A percentile compares a stretch with the other conserved stretches of the same genome.
Conservation (phyloP, 495 filamentous ascomycete genomes). For the Clavariopsis aquatica region DNA sequence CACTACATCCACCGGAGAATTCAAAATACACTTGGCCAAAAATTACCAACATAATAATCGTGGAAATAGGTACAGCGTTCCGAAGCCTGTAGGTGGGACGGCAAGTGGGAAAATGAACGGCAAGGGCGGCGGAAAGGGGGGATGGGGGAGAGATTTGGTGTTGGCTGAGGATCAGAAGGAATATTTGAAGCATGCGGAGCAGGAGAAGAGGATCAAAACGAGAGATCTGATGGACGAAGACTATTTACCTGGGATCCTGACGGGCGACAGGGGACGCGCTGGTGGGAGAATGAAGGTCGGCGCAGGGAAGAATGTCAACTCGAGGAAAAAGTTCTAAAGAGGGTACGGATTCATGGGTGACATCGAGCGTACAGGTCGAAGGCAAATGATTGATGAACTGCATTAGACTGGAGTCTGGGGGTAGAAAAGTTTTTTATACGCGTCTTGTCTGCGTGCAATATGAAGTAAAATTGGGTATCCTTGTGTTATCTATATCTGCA, state of each 20-base stretch:
- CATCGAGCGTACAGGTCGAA: neutral
- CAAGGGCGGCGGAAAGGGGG: slow-evolving; percentile 77
- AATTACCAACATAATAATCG: slow-evolving; percentile 96
- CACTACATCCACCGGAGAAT: slow-evolving; percentile 75
- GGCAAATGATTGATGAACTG: neutral
- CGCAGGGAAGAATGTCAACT: slow-evolving; percentile 83
- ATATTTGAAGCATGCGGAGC: slow-evolving; percentile 64
- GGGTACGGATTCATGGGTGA: neutral
- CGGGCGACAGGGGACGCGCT: slow-evolving; percentile 65
- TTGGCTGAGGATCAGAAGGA: slow-evolving; percentile 97
- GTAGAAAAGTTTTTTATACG: neutral
- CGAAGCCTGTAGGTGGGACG: slow-evolving; percentile 81
- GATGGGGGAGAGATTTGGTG: slow-evolving; percentile 81
- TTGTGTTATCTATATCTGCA: neutral
- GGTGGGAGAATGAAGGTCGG: slow-evolving; percentile 76
- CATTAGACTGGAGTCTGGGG: slow-evolving; percentile 17
- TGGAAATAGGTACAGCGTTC: slow-evolving; percentile 85
- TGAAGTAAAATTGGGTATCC: slow-evolving; percentile 14
- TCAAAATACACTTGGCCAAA: slow-evolving; percentile 85
- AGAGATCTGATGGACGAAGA: slow-evolving; percentile 93
- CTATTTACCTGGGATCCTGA: slow-evolving; percentile 77
- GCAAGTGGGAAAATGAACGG: slow-evolving; percentile 64
- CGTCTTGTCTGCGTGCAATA: neutral
- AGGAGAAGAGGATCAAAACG: slow-evolving; percentile 66
- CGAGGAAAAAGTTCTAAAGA: slow-evolving; percentile 56